Base-by-base conservation (phyloP, 2,329 filamentous ascomycete species). In the Hypoxylon sp. region DNA sequence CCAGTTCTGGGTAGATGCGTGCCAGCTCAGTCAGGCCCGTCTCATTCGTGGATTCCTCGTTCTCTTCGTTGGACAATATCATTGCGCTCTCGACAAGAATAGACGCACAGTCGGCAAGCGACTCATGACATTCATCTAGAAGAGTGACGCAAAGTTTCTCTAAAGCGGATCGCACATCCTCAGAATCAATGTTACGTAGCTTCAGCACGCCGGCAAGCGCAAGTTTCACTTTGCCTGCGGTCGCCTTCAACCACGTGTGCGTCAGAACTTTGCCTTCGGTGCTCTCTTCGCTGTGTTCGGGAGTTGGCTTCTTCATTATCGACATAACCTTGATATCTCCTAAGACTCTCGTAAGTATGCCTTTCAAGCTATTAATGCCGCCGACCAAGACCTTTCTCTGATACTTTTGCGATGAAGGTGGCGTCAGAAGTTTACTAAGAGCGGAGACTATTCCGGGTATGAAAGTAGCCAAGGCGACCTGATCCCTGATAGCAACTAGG, bases 371-470 rank as follows among this genome's bases (percentile, higher is more conserved):
- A 5, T 81, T 73, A 5, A 95, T 67, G 12, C 82, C 82, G 46
- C 74, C 74, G 16, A 86, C 73, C 5, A 97, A 74, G 0, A 95
- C 80, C 29, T 79, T 82, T 59, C 79, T 85, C 32, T 71, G 69
- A 1, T 69, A 70, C 61, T 80, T 83, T 32, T 77, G 73, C 7
- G 80, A 78, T 29, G 81, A 82, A 0, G 86, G 88, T 0, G 84
- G 84, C 3, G 88, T 87, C 40, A 96, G 73, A 0, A 91, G 75
- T 63, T 88, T 92, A 2, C 88, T 86, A 16, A 99, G 74, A 1
- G 86, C 84, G 2, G 94, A 97, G 0, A 96, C 83, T 0, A 90
- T 90, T 7, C 92, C 91, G 0, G 95, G 94, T 30, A 97, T 78
- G 64, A 99, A 94, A 55, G 83, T 92, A 7, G 91, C 90, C 47